Evolutionary conservation across 768 basidiomycete species (phyloP).

Genomic region (Candolleomyces eurysporus): DNA sequence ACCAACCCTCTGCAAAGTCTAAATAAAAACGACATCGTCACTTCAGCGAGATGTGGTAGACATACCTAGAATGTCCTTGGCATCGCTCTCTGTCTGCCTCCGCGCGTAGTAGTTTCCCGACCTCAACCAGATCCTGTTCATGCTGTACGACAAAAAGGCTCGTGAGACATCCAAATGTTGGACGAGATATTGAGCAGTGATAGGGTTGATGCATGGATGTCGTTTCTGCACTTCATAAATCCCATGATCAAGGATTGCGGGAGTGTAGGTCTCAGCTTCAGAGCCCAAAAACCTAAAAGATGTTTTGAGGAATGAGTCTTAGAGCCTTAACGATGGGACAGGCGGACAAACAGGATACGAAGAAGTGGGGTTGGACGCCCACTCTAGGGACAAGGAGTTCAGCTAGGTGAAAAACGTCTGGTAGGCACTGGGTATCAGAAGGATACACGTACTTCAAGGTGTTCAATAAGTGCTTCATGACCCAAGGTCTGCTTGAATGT

Average conservation of each 20-base stretch:
- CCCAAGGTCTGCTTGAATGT: neutral
- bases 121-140: slow-evolving; percentile 1
- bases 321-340: neutral
- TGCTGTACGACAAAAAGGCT: neutral
- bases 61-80: neutral
- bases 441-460: neutral
- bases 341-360: neutral
- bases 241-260: neutral
- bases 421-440: neutral
- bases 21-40: neutral
- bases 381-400: neutral
- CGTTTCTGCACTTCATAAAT: neutral
- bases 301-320: neutral
- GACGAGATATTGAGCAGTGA: slow-evolving; percentile 2
- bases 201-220: neutral
- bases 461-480: neutral
- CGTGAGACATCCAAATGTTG: slow-evolving; percentile 2
- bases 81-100: neutral
- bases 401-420: neutral
- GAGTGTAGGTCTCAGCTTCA: neutral
- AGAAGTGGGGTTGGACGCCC: neutral
- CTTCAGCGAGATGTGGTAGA: too few relatives aligned
- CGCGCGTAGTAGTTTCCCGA: neutral
- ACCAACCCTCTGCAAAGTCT: slow-evolving; percentile 5
- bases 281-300: neutral